Base-by-base conservation (phyloP, 345 rosid species). In the Camelina hispida region DNA sequence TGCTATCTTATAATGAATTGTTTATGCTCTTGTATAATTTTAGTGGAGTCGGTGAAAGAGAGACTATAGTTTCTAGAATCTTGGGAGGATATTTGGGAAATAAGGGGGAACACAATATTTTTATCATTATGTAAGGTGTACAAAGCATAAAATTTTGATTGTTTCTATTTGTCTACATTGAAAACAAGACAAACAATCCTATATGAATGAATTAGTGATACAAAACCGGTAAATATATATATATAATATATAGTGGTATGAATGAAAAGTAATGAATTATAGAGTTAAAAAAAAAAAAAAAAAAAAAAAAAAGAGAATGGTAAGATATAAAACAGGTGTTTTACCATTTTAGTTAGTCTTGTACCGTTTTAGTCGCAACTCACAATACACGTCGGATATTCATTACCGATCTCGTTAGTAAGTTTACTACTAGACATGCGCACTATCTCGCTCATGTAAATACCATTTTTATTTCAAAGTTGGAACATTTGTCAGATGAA, bases 31-130 rank as follows among this genome's bases (percentile, higher is more conserved):
- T 69, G 23, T 20, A n/a, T 7, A 18, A 38, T 1, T 50, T 51
- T 25, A 66, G 81, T 78, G 81, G 81, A 72, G 69, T 72, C 43
- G 69, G 72, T 78, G 77, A 59, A 66, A 40, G 76, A 50, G 48
- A 71, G 62, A 48, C 25, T 18, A 48, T 20, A 42, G 64, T 28
- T 72, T 78, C 51, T 78, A 56, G 63, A 78, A 65, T 56, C 15
- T 66, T 66, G 56, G 48, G 37, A 72, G 56, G 62, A 71, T 70
- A 57, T 47, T 68, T 69, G 20, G 47, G 55, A 6, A 63, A 57
- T 40, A 57, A 50, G 0, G 37, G 9, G 13, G 22, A 43, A 65
- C 42, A 16, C 10, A 32, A 16, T 57, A 46, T 14, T 17, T 53
- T 64, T 65, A 47, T 69, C 18, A 6, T 59, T 14, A 23, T 55